These are phyloP conservation scores for Hyparrhenia diplandra DNA, from an alignment of 176 grass and related monocot genomes.

Conservation along the genomic window DNA sequence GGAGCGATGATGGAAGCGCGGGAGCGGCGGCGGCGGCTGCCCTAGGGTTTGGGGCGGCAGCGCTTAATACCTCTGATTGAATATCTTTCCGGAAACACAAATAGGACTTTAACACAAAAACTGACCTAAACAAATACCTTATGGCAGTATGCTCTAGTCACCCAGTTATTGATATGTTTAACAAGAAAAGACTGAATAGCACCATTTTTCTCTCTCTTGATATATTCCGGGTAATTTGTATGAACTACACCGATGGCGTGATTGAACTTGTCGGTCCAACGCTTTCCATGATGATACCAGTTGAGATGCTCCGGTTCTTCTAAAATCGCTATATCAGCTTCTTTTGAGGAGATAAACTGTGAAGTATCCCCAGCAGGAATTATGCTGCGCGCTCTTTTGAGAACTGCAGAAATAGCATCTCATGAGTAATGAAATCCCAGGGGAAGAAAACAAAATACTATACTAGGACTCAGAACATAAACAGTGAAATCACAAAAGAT, in stretches of 20 bases:
- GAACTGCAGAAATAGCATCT: constrained; percentile 58
- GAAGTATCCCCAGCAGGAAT: constrained; percentile 90
- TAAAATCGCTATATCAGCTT: constrained; percentile 94
- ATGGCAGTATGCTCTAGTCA: constrained; percentile 86
- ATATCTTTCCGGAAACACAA: too few species aligned
- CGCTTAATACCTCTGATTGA: too few species aligned
- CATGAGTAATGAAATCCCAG: constrained; percentile 11
- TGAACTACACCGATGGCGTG: constrained; percentile 89
- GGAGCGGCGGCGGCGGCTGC: too few species aligned
- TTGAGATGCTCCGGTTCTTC: constrained; percentile 99
- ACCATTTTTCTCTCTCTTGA: constrained; percentile 93
- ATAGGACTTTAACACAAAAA: background rate
- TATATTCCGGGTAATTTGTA: constrained; percentile 98
- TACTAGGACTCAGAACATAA: constrained; percentile 17
- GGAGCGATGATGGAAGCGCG: too few species aligned
- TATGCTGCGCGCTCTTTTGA: constrained; percentile 90
- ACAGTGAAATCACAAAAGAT: background rate
- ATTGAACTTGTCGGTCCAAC: constrained; percentile 98
- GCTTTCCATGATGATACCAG: constrained; percentile 99
- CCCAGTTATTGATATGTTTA: constrained; percentile 96
- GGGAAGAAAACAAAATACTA: constrained; percentile 3
- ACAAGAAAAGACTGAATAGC: constrained; percentile 88
- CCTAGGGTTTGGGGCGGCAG: too few species aligned
- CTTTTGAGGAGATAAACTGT: constrained; percentile 78
- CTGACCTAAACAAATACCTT: constrained; percentile 55